Conservation (phyloP, 179 eudicot species). For the Dionaea muscipula region DNA sequence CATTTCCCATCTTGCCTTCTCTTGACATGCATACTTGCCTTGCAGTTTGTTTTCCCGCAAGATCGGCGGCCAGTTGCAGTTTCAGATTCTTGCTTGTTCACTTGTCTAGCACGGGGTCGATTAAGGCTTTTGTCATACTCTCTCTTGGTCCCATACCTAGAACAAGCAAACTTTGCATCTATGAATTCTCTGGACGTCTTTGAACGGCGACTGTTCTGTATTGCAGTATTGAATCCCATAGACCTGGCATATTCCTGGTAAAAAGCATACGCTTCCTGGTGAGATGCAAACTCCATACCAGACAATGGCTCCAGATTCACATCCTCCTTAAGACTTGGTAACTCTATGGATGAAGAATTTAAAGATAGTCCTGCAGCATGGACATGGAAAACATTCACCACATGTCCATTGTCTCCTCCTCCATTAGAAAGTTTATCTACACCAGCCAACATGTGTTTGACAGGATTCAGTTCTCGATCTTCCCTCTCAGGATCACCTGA, state of each 20-base stretch:
- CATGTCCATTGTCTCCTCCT: constrained; percentile 24
- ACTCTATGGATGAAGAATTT: constrained; percentile 7
- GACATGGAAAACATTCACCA: constrained; percentile 7
- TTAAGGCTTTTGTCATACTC: constrained; percentile 11
- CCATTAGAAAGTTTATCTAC: constrained; percentile 41
- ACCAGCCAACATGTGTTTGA: constrained; percentile 36
- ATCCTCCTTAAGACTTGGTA: constrained; percentile 29
- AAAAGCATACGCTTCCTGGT: constrained; percentile 52
- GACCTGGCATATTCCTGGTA: constrained; percentile 70
- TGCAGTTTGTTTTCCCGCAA: constrained; percentile 39
- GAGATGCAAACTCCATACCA: constrained; percentile 51
- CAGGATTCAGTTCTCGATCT: constrained; percentile 45
- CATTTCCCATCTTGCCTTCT: constrained; percentile 36
- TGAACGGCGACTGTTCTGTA: constrained; percentile 61
- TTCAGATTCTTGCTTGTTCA: constrained; percentile 28
- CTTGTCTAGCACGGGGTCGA: constrained; percentile 15
- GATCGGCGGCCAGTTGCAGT: constrained; percentile 26
- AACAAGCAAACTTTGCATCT: constrained; percentile 74
- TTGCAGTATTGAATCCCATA: constrained; percentile 61
- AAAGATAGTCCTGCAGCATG: constrained; percentile 11
- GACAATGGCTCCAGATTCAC: constrained; percentile 36
- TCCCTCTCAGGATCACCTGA: constrained; percentile 68
- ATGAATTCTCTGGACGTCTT: constrained; percentile 62
- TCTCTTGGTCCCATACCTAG: constrained; percentile 35
- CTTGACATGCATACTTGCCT: constrained; percentile 50